Conservation (phyloP, 768 basidiomycete genomes). For the Porpolomopsis calyptriformis region DNA sequence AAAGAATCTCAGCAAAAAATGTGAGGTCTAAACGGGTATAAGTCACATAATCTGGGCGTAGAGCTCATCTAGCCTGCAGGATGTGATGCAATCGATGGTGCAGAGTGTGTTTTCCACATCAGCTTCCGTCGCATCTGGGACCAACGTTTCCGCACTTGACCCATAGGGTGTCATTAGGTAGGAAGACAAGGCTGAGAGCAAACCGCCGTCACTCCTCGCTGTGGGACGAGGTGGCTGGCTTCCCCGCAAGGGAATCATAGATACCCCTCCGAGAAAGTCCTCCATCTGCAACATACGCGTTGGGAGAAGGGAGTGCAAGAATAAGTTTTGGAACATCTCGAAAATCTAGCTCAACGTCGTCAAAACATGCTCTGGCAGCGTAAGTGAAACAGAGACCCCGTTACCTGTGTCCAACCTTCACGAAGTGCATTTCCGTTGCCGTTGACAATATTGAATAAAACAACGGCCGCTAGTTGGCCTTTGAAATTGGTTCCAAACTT, state of each 20-base stretch:
- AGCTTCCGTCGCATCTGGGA: constrained; percentile 79
- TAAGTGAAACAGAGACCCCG: too few species aligned
- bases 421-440: constrained; percentile 89
- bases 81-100: constrained; percentile 89
- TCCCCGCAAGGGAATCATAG: constrained; percentile 83
- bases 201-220: constrained; percentile 72
- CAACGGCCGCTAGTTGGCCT: constrained; percentile 91
- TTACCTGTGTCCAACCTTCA: constrained; percentile 94
- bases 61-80: constrained; percentile 88
- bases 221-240: constrained; percentile 53
- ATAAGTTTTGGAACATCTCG: constrained; percentile 96
- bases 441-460: constrained; percentile 95
- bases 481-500: constrained; percentile 93
- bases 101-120: constrained; percentile 93
- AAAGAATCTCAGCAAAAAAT: not conserved
- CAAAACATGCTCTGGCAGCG: too few species aligned
- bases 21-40: not conserved
- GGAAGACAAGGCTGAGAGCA: constrained; percentile 87
- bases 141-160: constrained; percentile 57
- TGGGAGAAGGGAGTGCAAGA: constrained; percentile 87
- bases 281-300: constrained; percentile 92
- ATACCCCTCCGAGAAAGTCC: constrained; percentile 92
- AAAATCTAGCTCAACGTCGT: constrained; percentile 56
- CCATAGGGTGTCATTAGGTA: constrained; percentile 95
- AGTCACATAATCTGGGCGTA: constrained; percentile 88